Evolutionary conservation across 768 basidiomycete species (phyloP).

Genomic region (Stropharia rugosoannulata): DNA sequence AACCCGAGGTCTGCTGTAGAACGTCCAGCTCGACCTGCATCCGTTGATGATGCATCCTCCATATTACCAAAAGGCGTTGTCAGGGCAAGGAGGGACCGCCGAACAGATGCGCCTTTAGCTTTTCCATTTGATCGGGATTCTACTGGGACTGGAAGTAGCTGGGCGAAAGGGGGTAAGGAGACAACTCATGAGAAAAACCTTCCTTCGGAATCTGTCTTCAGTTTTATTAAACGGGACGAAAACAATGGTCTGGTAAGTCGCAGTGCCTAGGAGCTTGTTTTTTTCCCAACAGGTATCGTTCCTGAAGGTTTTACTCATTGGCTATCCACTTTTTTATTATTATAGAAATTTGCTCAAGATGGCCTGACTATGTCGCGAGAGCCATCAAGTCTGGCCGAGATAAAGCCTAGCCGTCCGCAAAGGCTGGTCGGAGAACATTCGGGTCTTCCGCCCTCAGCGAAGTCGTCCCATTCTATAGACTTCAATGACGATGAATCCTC

Average conservation of each 20-base stretch:
- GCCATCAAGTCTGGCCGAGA: not conserved
- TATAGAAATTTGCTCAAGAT: conserved; percentile 25
- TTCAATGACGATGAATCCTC: conserved; percentile 16
- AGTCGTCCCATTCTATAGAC: conserved; percentile 8
- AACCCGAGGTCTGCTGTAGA: conserved; percentile 19
- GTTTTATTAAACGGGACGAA: too few relatives aligned
- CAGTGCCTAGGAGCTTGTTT: too few relatives aligned
- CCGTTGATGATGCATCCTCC: conserved; percentile 22
- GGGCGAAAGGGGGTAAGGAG: conserved; percentile 13
- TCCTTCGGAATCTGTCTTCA: not conserved
- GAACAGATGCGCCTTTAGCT: conserved; percentile 14
- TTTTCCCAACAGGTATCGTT: conserved; percentile 2
- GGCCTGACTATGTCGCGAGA: conserved; percentile 22
- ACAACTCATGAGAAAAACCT: conserved; percentile 17
- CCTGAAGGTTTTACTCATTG: conserved; percentile 19
- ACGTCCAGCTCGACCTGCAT: conserved; percentile 9
- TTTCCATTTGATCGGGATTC: conserved; percentile 7
- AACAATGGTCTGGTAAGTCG: too few relatives aligned
- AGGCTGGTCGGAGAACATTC: not conserved
- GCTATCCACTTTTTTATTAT: conserved; percentile 11
- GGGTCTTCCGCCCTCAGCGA: conserved; percentile 10
- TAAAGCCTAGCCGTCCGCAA: not conserved
- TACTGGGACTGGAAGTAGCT: conserved; percentile 1
- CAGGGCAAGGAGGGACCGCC: conserved; percentile 26
- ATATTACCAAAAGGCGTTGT: conserved; percentile 19